Base-by-base conservation (phyloP, 306 rosid species). In the Pterocarpus santalinus region DNA sequence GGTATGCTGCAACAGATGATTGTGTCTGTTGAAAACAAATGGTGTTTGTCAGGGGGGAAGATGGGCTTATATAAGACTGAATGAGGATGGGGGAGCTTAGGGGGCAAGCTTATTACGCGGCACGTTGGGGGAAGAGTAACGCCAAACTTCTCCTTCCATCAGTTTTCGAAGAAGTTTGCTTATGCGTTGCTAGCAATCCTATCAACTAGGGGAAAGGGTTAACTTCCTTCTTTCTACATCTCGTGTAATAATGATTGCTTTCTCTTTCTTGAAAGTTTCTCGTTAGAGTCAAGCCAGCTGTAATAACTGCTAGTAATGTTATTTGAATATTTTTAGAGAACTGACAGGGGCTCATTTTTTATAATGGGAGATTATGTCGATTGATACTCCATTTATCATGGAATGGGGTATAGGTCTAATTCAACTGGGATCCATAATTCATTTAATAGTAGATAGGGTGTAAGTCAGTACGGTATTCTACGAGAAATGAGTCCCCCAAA, bases 61-160 rank as follows among this genome's bases (percentile, higher is more conserved):
- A 33, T 72, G 6, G 69, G 16, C 33, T 43, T 64, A 67, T 83
- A 81, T 11, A 72, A 61, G 69, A 62, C 47, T 44, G 71, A 65
- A 46, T 2, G 38, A 16, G 81, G 66, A 75, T 57, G 32, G 49
- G 35, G 35, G 65, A 75, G 76, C 91, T 91, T 91, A 71, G 84
- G 66, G 90, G 80, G 85, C 91, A 91, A 83, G 96, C 77, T 88
- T 84, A 1, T 15, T 39, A 44, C 63, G 81, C 53, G 86, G 70
- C 63, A 67, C 82, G 86, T 53, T 36, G 46, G 74, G 72, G 89
- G 74, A 83, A 76, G 88, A 82, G 89, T 72, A 52, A 83, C 87
- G 90, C 87, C 51, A 83, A 69, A 71, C 60, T 90, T 86, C 76
- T 30, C 22, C 84, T 75, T 82, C 71, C 10, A 74, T 64, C 76